Evolutionary conservation across 495 filamentous ascomycete genomes (phyloP), one percentile per base, ranked within the genome.

Genomic region (Paragyromitra xinjiangensis): DNA sequence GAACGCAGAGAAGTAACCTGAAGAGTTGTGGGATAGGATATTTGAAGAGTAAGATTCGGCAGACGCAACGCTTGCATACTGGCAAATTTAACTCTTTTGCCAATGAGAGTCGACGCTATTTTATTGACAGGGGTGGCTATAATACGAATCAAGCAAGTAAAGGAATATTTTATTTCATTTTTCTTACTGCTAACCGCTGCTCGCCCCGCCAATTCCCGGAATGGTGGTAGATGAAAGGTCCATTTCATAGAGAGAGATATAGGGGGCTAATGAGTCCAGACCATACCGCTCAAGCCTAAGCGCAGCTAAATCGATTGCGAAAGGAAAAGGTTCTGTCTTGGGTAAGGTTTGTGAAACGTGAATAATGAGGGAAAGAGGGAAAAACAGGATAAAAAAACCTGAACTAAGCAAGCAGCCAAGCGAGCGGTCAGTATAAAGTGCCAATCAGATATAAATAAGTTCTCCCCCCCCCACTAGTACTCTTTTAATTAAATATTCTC

Each of bases 401-500:
- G 40, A 42, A 55, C 40, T 48, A 68, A 65, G 29, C 62, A 72
- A 62, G 67, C 65, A 64, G 48, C 68, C 69, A 58, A 77, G 68
- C 50, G 39, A 56, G 74, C 50, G 68, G 50, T 73, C 59, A 73
- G 70, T 65, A 73, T 53, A 72, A 16, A 58, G 8, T 45, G 34
- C 48, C 61, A 71, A 71, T 71, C 48, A 64, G 40, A 70, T 63
- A 70, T 65, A 73, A 73, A 66, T 73, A 73, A 55, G 50, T 64
- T 59, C 45, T 26, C 56, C 67, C 65, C 67, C 65, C 56, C 63
- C 71, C 71, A 42, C 61, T 62, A 72, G 40, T 42, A 62, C 59
- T 42, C 39, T 65, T 34, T 77, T 77, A 73, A 77, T 77, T 65
- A 58, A 51, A 73, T 73, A 77, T 77, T 73, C 74, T 66, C 74